phyloP scores from a whole-genome alignment of 768 basidiomycete species.

The Mycena floridula region DNA sequence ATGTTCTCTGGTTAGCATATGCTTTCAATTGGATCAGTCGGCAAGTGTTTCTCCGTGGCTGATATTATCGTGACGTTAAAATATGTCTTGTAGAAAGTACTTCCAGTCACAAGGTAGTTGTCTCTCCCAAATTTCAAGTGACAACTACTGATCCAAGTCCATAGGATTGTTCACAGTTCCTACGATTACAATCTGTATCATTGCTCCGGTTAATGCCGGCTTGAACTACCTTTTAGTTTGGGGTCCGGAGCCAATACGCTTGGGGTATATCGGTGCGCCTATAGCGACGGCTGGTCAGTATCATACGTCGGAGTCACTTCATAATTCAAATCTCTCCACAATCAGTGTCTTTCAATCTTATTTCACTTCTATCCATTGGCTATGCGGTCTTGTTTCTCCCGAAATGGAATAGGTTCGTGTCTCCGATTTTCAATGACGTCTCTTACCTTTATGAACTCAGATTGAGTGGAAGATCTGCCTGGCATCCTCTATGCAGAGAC shows the following conservation, averaged over 20 bases:
- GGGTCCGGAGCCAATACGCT: slow-evolving; percentile 71
- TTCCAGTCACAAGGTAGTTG: slow-evolving; percentile 17
- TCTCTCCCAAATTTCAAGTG: too few relatives aligned
- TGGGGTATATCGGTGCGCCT: slow-evolving; percentile 92
- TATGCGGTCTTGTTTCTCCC: slow-evolving; percentile 62
- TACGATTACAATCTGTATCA: slow-evolving; percentile 72
- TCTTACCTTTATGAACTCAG: too few relatives aligned
- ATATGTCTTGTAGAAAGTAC: slow-evolving; percentile 31
- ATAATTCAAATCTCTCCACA: too few relatives aligned
- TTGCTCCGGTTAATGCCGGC: slow-evolving; percentile 81
- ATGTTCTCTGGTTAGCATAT: slow-evolving; percentile 35
- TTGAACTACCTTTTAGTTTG: slow-evolving; percentile 88
- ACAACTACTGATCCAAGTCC: too few relatives aligned
- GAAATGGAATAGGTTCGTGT: too few relatives aligned
- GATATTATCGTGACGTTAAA: not conserved
- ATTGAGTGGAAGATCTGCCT: too few relatives aligned
- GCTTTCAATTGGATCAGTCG: slow-evolving; percentile 49
- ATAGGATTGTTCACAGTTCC: slow-evolving; percentile 77
- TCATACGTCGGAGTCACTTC: too few relatives aligned
- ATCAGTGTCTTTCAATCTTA: slow-evolving; percentile 87
- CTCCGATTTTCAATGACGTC: too few relatives aligned
- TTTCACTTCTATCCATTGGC: slow-evolving; percentile 51
- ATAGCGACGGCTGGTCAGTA: slow-evolving; percentile 86
- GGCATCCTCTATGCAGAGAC: slow-evolving; percentile 66
- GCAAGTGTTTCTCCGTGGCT: slow-evolving; percentile 17